Percentiles rank a stretch among this genome's conserved stretches.
Conservation (phyloP, 306 rosid genomes). For the Rosa multiflora region DNA sequence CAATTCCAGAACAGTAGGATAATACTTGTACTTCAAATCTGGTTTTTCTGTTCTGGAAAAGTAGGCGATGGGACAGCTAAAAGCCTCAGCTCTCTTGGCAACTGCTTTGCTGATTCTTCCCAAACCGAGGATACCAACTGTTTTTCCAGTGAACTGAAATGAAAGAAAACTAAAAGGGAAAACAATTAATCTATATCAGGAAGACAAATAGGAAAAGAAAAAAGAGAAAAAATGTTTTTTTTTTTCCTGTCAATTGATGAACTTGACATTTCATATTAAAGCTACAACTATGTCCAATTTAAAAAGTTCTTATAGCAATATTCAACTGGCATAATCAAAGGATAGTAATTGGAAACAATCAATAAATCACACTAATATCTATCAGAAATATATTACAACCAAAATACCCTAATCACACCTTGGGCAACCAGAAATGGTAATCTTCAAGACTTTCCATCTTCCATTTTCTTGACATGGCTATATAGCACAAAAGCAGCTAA, state of each 20-base stretch:
- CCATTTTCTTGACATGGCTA: background rate
- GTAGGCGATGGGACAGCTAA: slow-evolving; percentile 61
- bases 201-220: background rate
- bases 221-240: background rate
- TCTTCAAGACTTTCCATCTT: background rate
- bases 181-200: background rate
- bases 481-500: background rate
- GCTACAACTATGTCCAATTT: background rate
- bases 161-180: background rate
- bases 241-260: background rate
- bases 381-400: background rate
- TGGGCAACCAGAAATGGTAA: background rate
- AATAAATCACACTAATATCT: background rate
- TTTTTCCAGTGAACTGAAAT: slow-evolving; percentile 80
- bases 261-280: background rate
- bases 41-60: slow-evolving; percentile 60
- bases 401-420: background rate
- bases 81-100: slow-evolving; percentile 84
- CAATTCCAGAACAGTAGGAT: slow-evolving; percentile 65
- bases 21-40: slow-evolving; percentile 59
- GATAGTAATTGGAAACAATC: background rate
- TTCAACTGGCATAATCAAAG: background rate
- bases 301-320: too few relatives aligned
- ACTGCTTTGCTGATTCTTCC: slow-evolving; percentile 82
- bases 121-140: slow-evolving; percentile 73